Evolutionary conservation across 805 yeast species (phyloP).

Genomic region (Hanseniaspora singularis): DNA sequence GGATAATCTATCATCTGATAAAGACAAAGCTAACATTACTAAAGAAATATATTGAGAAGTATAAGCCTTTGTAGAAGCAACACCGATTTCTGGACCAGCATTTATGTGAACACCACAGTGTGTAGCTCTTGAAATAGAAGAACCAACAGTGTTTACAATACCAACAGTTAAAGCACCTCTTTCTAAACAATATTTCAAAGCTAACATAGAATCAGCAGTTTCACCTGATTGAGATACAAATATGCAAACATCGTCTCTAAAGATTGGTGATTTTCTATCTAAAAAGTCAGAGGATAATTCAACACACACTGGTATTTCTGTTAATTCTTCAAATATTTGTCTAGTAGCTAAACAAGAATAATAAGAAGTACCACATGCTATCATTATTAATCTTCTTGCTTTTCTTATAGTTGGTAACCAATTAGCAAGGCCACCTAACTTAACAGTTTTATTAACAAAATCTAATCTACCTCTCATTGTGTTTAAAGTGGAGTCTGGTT

Average conservation of each 20-base stretch:
- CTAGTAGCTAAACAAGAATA: conserved; percentile 97
- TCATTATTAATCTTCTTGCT: conserved; percentile 91
- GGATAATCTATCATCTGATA: conserved; percentile 82
- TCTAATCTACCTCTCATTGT: conserved; percentile 99
- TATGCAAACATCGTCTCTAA: conserved; percentile 94
- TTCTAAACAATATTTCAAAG: conserved; percentile 87
- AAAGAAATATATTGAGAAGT: conserved; percentile 96
- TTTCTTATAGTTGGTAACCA: conserved; percentile 82
- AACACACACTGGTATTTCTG: conserved; percentile 86
- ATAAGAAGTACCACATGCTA: conserved; percentile 98
- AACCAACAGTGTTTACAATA: conserved; percentile 94
- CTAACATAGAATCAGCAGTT: conserved; percentile 94
- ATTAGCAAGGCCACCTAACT: conserved; percentile 78
- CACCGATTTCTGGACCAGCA: conserved; percentile 99
- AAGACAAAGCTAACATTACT: conserved; percentile 91
- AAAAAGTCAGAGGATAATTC: conserved; percentile 91
- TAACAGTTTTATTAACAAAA: conserved; percentile 64
- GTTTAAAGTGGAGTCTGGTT: conserved; percentile 94
- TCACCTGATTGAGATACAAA: conserved; percentile 99
- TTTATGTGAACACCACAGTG: conserved; percentile 99
- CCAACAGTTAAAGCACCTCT: conserved; percentile 97
- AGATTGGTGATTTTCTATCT: conserved; percentile 92
- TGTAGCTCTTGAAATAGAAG: conserved; percentile 89
- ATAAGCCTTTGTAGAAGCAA: conserved; percentile 97
- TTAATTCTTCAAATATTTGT: conserved; percentile 88